phyloP scores from a whole-genome alignment of 352 stramenopile species.

The Globisporangium takayamanum region DNA sequence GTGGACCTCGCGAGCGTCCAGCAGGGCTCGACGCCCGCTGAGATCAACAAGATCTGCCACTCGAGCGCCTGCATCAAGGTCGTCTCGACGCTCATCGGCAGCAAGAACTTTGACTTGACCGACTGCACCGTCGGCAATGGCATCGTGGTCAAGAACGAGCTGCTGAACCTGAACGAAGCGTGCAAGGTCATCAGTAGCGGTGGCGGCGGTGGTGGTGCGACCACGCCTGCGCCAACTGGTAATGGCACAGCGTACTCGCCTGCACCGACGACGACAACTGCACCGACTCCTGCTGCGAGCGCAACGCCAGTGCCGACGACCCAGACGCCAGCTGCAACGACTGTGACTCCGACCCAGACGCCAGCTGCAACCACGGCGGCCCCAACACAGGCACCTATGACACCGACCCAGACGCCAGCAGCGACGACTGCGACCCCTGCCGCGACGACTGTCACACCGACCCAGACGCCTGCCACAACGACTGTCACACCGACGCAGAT shows the following conservation, averaged over 20 bases:
- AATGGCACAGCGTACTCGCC: constrained; percentile 11
- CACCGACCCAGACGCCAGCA: constrained; percentile 7
- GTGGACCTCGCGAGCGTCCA: constrained; percentile 35
- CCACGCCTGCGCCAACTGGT: not conserved
- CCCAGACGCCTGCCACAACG: constrained; percentile 1
- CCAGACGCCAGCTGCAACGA: constrained; percentile 1
- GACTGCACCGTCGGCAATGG: constrained; percentile 50
- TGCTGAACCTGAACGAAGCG: constrained; percentile 31
- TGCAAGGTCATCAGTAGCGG: constrained; percentile 24
- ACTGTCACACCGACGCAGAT: constrained; percentile 2
- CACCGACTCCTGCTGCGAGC: constrained; percentile 1
- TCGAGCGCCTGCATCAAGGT: constrained; percentile 36
- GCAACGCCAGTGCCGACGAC: constrained; percentile 3
- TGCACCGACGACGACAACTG: constrained; percentile 4
- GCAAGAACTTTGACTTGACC: constrained; percentile 41
- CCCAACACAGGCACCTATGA: constrained; percentile 9
- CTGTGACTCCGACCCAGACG: not conserved
- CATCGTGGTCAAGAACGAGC: constrained; percentile 42
- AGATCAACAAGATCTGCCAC: constrained; percentile 36
- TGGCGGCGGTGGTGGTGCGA: not conserved
- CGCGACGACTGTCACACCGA: constrained; percentile 6
- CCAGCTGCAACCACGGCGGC: not conserved
- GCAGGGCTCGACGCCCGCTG: constrained; percentile 22
- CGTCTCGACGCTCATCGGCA: constrained; percentile 33
- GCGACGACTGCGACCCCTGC: constrained; percentile 4